These are phyloP conservation scores for Alternaria gansuensis DNA, from an alignment of 2,329 filamentous ascomycete species.

Conservation along the genomic window DNA sequence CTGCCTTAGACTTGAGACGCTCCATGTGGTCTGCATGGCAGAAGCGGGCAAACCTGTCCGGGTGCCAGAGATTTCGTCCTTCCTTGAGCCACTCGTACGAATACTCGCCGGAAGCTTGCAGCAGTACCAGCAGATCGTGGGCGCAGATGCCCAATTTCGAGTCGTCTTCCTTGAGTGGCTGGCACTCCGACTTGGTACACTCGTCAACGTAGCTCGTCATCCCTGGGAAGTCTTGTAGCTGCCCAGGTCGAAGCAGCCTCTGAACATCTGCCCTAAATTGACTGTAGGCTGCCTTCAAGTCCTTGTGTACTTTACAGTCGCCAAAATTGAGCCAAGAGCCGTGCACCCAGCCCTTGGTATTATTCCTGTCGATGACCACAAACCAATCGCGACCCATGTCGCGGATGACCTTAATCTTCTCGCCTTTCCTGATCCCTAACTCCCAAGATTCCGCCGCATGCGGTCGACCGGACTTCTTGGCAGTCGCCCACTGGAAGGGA, in stretches of 20 bases:
- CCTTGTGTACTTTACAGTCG: conserved; percentile 18
- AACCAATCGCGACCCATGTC: conserved; percentile 40
- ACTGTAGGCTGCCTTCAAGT: conserved; percentile 29
- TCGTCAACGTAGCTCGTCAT: conserved; percentile 33
- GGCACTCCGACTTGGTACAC: conserved; percentile 35
- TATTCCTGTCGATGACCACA: conserved; percentile 25
- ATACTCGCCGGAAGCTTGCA: conserved; percentile 39
- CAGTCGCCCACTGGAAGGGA: conserved; percentile 30
- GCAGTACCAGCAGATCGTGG: conserved; percentile 40
- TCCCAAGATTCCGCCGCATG: conserved; percentile 40
- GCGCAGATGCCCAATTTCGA: conserved; percentile 36
- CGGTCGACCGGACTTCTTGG: conserved; percentile 35
- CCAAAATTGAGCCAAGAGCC: conserved; percentile 38
- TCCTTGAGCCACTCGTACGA: conserved; percentile 40
- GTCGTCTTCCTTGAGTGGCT: conserved; percentile 26
- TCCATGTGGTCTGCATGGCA: conserved; percentile 36
- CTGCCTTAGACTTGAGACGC: conserved; percentile 34
- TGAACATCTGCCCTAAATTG: conserved; percentile 31
- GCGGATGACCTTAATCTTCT: conserved; percentile 37
- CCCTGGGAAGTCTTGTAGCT: conserved; percentile 31
- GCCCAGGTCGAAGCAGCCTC: conserved; percentile 28
- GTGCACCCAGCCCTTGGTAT: conserved; percentile 37
- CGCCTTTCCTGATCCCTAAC: conserved; percentile 33
- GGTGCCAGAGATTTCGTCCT: conserved; percentile 45
- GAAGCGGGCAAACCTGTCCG: conserved; percentile 44